Evolutionary conservation across 2,329 filamentous ascomycete species (phyloP), one percentile per base, ranked within the genome.

Genomic region (Penicillium sp.): DNA sequence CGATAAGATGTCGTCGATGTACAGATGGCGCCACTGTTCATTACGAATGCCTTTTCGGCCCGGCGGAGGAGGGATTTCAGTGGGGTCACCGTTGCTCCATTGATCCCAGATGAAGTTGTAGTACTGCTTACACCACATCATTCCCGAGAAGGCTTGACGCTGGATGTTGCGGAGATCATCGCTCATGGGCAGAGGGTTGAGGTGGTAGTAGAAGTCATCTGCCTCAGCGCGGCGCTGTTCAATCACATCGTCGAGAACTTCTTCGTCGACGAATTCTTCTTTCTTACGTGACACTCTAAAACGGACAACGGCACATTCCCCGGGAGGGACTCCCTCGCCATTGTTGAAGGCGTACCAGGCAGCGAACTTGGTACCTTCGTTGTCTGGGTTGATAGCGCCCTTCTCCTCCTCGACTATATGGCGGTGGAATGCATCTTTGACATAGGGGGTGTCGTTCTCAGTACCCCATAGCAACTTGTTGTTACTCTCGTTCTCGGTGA

Each of bases 61-160:
- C 1, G 88, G 80, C 1, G 93, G 93, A 26, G 94, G 94, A 32
- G 93, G 89, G 42, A 92, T 91, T 80, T 92, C 90, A 46, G 82
- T 83, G 11, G 92, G 92, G 70, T 97, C 93, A 50, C 93, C 93
- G 61, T 96, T 96, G 26, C 92, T 92, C 93, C 93, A 97, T 71
- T 97, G 89, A 62, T 97, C 92, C 91, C 92, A 97, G 66, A 97
- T 86, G 74, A 97, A 97, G 71, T 95, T 85, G 74, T 97, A 97
- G 76, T 91, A 90, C 73, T 97, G 93, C 74, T 97, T 97, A 61
- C 89, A 95, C 93, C 93, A 97, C 82, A 97, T 88, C 93, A 97
- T 97, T 52, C 94, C 93, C 0, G 92, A 87, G 63, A 97, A 89
- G 4, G 93, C 94, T 73, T 97, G 92, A 64, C 93, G 85, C 76